Base-by-base conservation (phyloP, 106 monocot genomes). In the Allium sativum region DNA sequence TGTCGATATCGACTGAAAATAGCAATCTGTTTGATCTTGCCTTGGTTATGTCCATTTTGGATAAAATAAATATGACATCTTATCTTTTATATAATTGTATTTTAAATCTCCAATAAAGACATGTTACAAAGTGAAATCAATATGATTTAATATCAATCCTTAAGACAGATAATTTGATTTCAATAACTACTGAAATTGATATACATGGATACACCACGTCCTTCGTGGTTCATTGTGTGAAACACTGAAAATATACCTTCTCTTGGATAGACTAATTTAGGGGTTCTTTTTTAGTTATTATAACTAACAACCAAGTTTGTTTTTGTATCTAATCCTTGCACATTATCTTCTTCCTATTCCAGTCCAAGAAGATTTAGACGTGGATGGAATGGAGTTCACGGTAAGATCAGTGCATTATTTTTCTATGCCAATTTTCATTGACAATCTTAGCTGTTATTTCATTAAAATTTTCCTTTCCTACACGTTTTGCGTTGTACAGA, bases 321-420 rank as follows among this genome's bases (percentile, higher is more conserved):
- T 2, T 31, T 31, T 31, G 31, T 31, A 31, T 31, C 31, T 31
- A 31, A 31, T 3, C 31, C 31, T 31, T 31, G 10, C 13, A 44
- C 18, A 44, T 10, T n/a, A 43, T 60, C 42, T 60, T 60, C 18
- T 44, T 60, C 15, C 58, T 42, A 44, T 60, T 31, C 5, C 60
- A 60, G 60, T 42, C 9, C 60, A 42, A 10, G n/a, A 10, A 40
- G 44, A 60, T 60, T 18, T 60, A 44, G 17, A 60, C 16, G 8
- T 44, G 43, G 60, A 18, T 17, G 60, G 44, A 60, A 60, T 60
- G 60, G 60, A 60, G 44, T 60, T 60, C 7, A 18, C 60, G 60
- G 60, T 60, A 44, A 9, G 43, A 43, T 18, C 14, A 44, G 8
- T n/a, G 7, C 10, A 17, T 44, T 10, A n/a, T 43, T 15, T 44